phyloP scores from a whole-genome alignment of 108 stramenopile species.

The Nannochloropsis oceanica region DNA sequence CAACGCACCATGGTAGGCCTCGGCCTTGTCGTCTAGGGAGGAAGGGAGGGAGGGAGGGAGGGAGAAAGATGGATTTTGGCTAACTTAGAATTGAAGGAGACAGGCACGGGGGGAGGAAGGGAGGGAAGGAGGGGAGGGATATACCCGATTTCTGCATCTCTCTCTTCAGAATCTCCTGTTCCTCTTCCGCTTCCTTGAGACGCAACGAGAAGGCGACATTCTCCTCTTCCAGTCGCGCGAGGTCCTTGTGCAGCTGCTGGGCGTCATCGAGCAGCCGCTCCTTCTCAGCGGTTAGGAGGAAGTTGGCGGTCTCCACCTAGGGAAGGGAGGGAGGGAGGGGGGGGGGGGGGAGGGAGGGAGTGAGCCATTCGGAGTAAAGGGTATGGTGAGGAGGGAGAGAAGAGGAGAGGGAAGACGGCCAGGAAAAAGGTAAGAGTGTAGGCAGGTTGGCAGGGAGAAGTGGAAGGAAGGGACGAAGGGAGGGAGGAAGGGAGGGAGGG shows the following conservation, averaged over 20 bases:
- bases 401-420: not conserved
- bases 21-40: not conserved
- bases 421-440: not conserved
- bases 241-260: not conserved
- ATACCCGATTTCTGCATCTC: not conserved
- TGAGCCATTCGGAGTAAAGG: not conserved
- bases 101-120: not conserved
- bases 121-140: not conserved
- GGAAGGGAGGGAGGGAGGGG: not conserved
- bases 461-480: not conserved
- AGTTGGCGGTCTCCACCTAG: not conserved
- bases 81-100: not conserved
- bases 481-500: not conserved
- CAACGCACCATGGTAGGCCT: not conserved
- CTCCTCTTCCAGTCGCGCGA: not conserved
- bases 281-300: not conserved
- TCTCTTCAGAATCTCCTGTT: not conserved
- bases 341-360: not conserved
- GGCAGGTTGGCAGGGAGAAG: not conserved
- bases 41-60: not conserved
- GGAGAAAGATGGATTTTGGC: not conserved
- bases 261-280: not conserved
- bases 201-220: not conserved
- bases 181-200: not conserved
- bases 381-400: not conserved